A percentile compares a stretch with the other conserved stretches of the same genome.
phyloP scores from a whole-genome alignment of 495 filamentous ascomycete species.

The Lentithecium fluviatile region DNA sequence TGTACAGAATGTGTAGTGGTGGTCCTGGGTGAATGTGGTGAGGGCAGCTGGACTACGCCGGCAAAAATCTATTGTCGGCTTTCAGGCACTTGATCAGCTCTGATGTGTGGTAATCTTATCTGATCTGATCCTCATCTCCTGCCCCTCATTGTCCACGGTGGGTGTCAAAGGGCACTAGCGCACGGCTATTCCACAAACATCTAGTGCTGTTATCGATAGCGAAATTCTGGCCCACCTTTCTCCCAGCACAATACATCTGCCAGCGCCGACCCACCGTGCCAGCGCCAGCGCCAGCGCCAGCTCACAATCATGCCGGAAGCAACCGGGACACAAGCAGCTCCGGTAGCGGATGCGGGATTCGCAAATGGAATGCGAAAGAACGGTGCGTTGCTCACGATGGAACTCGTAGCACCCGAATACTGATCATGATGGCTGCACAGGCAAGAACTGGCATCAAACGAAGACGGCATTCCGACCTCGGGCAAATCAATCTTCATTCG shows the following conservation, averaged over 20 bases:
- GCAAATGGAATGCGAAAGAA: slow-evolving; percentile 58
- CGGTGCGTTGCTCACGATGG: slow-evolving; percentile 46
- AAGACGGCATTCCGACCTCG: slow-evolving; percentile 86
- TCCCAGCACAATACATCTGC: neutral
- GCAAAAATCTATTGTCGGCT: slow-evolving; percentile 3
- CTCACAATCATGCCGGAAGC: slow-evolving; percentile 19
- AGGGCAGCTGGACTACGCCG: slow-evolving; percentile 9
- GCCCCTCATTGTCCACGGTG: too few species aligned
- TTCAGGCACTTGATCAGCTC: neutral
- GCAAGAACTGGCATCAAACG: slow-evolving; percentile 87
- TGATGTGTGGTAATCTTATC: too few species aligned
- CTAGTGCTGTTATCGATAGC: neutral
- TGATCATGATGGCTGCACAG: slow-evolving; percentile 48
- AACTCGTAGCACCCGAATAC: neutral
- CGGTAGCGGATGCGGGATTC: neutral
- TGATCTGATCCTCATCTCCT: too few species aligned
- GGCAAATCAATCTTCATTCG: slow-evolving; percentile 72
- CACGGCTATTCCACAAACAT: neutral
- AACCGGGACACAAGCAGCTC: neutral
- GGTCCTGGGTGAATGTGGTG: slow-evolving; percentile 1
- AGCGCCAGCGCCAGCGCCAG: neutral
- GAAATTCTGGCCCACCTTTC: slow-evolving; percentile 3
- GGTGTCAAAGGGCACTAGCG: too few species aligned
- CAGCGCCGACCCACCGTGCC: neutral
- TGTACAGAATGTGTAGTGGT: neutral